phyloP scores from a whole-genome alignment of 176 grass and related monocot genomes.

The Eragrostis curvula region DNA sequence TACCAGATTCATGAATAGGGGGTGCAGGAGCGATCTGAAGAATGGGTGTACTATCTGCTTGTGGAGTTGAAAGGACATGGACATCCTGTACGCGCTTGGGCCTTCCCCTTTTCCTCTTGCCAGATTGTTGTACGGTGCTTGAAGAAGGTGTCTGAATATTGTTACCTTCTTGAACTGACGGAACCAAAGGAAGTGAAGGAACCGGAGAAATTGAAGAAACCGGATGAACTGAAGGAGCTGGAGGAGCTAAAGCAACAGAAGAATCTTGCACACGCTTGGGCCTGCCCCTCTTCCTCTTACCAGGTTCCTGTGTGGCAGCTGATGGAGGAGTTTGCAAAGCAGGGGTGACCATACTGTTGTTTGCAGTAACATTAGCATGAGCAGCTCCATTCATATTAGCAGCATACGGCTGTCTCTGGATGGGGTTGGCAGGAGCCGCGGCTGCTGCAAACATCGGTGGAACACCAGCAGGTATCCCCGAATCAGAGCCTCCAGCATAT shows the following conservation, averaged over 20 bases:
- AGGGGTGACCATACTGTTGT: constrained; percentile 5
- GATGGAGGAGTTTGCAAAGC: constrained; percentile 31
- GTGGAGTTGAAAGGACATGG: constrained; percentile 13
- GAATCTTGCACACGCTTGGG: constrained; percentile 33
- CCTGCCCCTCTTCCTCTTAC: constrained; percentile 51
- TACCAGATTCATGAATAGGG: constrained; percentile 38
- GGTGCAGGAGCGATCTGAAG: constrained; percentile 38
- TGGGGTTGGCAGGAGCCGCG: constrained; percentile 28
- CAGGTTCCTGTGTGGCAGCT: constrained; percentile 36
- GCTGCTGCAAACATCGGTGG: constrained; percentile 44
- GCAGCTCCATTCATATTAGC: constrained; percentile 44
- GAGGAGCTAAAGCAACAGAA: constrained; percentile 27
- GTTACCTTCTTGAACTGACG: constrained; percentile 6
- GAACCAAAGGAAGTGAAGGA: constrained; percentile 21
- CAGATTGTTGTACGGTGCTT: constrained; percentile 31
- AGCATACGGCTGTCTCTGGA: constrained; percentile 8
- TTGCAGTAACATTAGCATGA: constrained; percentile 40
- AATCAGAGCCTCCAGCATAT: constrained; percentile 45
- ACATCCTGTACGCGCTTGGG: constrained; percentile 40
- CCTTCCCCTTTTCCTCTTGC: constrained; percentile 53
- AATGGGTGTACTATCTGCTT: constrained; percentile 25
- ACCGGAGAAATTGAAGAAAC: neutral
- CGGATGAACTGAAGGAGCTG: neutral
- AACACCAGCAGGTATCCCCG: constrained; percentile 45
- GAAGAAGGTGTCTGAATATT: constrained; percentile 35